Conservation (phyloP, 2,329 filamentous ascomycete species). For the Ophiostoma himal-ulmi region DNA sequence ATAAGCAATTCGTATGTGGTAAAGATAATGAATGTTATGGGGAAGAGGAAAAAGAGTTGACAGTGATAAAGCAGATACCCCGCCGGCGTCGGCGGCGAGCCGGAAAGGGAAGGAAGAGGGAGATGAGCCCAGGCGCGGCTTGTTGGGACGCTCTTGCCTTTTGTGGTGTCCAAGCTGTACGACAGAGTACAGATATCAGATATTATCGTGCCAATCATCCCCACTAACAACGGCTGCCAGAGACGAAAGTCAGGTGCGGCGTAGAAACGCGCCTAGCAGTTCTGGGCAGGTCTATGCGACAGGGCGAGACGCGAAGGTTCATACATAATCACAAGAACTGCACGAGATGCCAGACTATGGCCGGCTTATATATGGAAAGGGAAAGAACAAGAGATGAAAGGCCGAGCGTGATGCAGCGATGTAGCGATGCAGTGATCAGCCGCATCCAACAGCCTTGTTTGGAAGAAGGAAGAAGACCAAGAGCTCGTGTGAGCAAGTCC, state of each 20-base stretch:
- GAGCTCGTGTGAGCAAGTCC: not conserved
- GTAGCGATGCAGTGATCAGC: not conserved
- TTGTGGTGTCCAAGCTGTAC: not conserved
- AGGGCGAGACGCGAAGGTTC: constrained; percentile 9
- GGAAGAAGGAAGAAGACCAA: not conserved
- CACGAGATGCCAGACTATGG: not conserved
- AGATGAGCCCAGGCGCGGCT: not conserved
- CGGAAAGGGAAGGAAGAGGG: not conserved
- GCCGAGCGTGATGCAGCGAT: not conserved
- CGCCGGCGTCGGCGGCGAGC: not conserved
- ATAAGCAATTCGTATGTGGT: constrained; percentile 3
- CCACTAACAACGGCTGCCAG: not conserved
- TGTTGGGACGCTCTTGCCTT: constrained; percentile 3
- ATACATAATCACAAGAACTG: not conserved
- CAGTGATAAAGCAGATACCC: not conserved
- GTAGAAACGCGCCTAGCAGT: not conserved
- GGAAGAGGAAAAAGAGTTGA: constrained; percentile 5
- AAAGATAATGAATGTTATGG: not conserved
- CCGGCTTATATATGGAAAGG: not conserved
- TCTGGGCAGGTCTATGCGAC: constrained; percentile 14
- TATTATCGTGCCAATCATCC: not conserved
- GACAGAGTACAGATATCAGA: not conserved
- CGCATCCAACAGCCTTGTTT: not conserved
- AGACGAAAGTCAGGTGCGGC: not conserved
- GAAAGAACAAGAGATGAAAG: not conserved